Evolutionary conservation across 1,284 basidiomycete species (phyloP).

Genomic region (Ceratobasidium sp.): DNA sequence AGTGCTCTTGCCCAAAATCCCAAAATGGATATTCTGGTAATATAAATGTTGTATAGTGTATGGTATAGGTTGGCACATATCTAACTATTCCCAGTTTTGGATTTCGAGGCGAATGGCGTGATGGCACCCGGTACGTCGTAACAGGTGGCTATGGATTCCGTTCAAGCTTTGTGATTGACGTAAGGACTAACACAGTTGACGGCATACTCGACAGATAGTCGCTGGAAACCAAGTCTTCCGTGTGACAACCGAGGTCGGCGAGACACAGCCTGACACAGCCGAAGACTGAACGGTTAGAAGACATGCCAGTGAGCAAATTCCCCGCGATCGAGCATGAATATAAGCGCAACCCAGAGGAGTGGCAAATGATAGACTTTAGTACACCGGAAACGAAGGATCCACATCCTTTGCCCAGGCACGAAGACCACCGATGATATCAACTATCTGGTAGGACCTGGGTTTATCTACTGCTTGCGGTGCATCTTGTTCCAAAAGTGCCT

Average conservation of each 20-base stretch:
- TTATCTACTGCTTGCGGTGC: conserved; percentile 50
- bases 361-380: conserved; percentile 60
- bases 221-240: not conserved
- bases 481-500: conserved; percentile 30
- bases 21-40: not conserved
- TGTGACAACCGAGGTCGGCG: not conserved
- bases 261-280: not conserved
- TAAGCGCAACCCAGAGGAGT: conserved; percentile 5
- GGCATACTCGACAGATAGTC: not conserved
- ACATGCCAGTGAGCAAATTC: not conserved
- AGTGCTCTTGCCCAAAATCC: not conserved
- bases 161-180: conserved; percentile 9
- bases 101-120: not conserved
- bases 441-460: conserved; percentile 59
- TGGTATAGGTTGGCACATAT: not conserved
- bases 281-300: not conserved
- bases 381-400: conserved; percentile 81
- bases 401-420: conserved; percentile 80
- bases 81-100: not conserved
- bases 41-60: not conserved
- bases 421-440: conserved; percentile 84
- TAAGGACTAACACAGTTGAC: not conserved
- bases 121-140: too few species aligned
- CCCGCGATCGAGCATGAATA: not conserved
- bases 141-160: not conserved